A percentile compares a stretch with the other conserved stretches of the same genome.
Conservation (phyloP, 1,284 basidiomycete genomes). For the Heterobasidion annosum region DNA sequence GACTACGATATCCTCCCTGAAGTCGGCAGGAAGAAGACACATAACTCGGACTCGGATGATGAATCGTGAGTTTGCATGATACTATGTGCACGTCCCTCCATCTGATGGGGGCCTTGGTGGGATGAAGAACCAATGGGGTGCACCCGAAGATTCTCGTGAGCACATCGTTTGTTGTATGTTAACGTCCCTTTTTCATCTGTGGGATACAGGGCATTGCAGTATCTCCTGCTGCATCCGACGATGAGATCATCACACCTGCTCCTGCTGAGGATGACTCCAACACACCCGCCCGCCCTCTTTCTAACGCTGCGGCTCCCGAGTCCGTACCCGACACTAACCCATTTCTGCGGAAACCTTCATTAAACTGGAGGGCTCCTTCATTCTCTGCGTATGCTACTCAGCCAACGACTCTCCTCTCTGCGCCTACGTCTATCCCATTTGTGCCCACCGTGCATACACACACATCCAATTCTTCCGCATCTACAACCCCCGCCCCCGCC, state of each 20-base stretch:
- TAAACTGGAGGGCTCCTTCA: neutral
- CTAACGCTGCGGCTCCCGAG: neutral
- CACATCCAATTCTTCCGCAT: no score
- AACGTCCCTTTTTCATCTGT: neutral
- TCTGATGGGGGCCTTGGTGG: neutral
- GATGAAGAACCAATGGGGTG: neutral
- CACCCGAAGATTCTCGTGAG: neutral
- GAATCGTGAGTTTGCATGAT: conserved; percentile 6
- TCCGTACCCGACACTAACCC: neutral
- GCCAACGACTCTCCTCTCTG: neutral
- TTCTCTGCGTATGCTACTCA: neutral
- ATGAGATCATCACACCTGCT: neutral
- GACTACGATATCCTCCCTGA: conserved; percentile 10
- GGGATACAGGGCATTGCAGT: neutral
- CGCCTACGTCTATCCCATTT: neutral
- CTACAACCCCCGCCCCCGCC: no score
- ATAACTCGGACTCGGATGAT: conserved; percentile 5
- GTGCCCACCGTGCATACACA: no score
- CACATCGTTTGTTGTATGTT: neutral
- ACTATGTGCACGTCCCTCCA: neutral
- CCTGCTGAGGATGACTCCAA: neutral
- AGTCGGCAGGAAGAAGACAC: conserved; percentile 5
- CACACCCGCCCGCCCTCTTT: neutral
- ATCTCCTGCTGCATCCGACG: neutral
- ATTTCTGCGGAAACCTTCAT: neutral